These are phyloP conservation scores for Strobilomyces echinocephalus DNA, from an alignment of 768 basidiomycete species.

Conservation along the genomic window DNA sequence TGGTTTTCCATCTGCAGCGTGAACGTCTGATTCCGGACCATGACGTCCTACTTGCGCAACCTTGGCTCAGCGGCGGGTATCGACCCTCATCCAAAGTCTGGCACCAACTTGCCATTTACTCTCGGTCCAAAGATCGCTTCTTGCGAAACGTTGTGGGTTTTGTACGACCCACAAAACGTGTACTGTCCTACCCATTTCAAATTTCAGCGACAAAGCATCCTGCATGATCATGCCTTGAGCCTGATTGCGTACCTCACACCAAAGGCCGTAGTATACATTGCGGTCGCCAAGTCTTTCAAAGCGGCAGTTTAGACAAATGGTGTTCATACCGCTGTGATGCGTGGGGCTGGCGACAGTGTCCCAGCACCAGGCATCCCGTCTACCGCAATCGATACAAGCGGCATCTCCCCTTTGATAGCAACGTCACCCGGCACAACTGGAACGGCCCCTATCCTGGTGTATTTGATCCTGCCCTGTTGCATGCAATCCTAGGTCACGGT, in stretches of 20 bases:
- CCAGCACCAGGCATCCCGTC: slow-evolving; percentile 61
- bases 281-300: slow-evolving; percentile 75
- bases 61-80: slow-evolving; percentile 84
- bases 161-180: slow-evolving; percentile 86
- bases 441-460: slow-evolving; percentile 21
- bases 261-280: too few species aligned
- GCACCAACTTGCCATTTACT: slow-evolving; percentile 82
- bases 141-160: slow-evolving; percentile 71
- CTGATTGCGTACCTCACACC: too few species aligned
- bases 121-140: slow-evolving; percentile 69
- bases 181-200: slow-evolving; percentile 34
- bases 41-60: slow-evolving; percentile 70
- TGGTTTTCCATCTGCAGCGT: too few species aligned
- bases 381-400: not conserved
- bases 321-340: slow-evolving; percentile 42
- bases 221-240: too few species aligned
- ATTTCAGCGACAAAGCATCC: too few species aligned
- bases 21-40: too few species aligned
- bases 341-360: slow-evolving; percentile 37
- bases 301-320: slow-evolving; percentile 67
- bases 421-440: slow-evolving; percentile 20
- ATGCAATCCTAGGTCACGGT: slow-evolving; percentile 22
- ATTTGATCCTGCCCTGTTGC: slow-evolving; percentile 42
- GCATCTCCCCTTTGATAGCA: slow-evolving; percentile 12
- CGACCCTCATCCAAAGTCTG: slow-evolving; percentile 84